Evolutionary conservation across 768 basidiomycete species (phyloP).

Genomic region (Tricholoma hemisulphureum): DNA sequence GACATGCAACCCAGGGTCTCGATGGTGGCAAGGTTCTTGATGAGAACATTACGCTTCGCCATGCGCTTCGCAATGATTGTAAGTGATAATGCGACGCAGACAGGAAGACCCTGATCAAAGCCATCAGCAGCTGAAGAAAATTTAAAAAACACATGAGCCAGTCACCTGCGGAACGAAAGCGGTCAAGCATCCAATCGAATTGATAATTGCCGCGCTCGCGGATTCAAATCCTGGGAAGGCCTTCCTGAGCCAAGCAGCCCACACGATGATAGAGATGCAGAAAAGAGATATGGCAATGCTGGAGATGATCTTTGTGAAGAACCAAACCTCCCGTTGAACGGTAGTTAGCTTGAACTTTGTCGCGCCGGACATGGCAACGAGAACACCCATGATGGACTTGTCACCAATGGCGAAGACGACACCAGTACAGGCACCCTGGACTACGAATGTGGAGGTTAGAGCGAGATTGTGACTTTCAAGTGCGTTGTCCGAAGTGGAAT

Average conservation of each 20-base stretch:
- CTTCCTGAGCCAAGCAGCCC: background rate
- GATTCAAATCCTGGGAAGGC: background rate
- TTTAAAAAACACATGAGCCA: background rate
- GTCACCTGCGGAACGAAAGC: background rate
- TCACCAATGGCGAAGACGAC: background rate
- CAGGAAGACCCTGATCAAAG: slow-evolving; percentile 32
- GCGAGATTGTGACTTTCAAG: slow-evolving; percentile 22
- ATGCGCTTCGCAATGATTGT: slow-evolving; percentile 50
- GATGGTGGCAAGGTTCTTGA: slow-evolving; percentile 52
- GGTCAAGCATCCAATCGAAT: background rate
- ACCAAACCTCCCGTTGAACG: slow-evolving; percentile 37
- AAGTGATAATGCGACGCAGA: slow-evolving; percentile 50
- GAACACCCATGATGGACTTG: background rate
- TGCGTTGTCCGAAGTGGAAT: slow-evolving; percentile 35
- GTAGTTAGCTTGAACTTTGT: slow-evolving; percentile 1
- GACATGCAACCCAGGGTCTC: slow-evolving; percentile 54
- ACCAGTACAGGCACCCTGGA: background rate
- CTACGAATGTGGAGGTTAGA: background rate
- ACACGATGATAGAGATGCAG: background rate
- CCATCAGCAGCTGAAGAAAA: too few species aligned
- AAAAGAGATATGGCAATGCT: slow-evolving; percentile 23
- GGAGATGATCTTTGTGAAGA: slow-evolving; percentile 44
- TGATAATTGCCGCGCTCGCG: background rate
- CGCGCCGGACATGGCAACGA: background rate
- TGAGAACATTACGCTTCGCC: slow-evolving; percentile 44